Conservation (phyloP, 108 stramenopile species). For the Nitzschia sp. region DNA sequence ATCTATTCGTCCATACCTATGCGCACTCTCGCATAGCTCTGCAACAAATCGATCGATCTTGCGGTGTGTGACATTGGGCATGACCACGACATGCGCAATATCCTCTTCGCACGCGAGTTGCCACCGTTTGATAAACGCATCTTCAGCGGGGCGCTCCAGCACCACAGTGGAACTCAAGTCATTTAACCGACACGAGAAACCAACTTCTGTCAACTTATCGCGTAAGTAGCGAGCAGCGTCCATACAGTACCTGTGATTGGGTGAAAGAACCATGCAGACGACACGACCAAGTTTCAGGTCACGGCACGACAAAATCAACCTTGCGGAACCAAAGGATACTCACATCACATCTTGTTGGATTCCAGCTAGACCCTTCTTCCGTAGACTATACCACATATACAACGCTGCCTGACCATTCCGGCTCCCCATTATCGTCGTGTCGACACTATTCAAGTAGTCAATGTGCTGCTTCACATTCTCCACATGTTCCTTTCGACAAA, state of each 20-base stretch:
- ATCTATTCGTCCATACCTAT: conserved; percentile 10
- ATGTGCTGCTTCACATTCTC: conserved; percentile 82
- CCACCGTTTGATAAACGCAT: conserved; percentile 81
- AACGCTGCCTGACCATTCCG: conserved; percentile 65
- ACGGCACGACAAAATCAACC: conserved; percentile 3
- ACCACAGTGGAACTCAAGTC: conserved; percentile 81
- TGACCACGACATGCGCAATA: conserved; percentile 90
- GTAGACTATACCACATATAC: conserved; percentile 88
- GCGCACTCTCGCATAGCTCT: conserved; percentile 42
- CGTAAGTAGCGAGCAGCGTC: conserved; percentile 82
- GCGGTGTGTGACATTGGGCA: conserved; percentile 81
- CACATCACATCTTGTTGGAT: conserved; percentile 84
- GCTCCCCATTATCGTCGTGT: conserved; percentile 61
- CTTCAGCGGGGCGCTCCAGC: conserved; percentile 81
- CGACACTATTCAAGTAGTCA: conserved; percentile 74
- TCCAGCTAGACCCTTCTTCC: conserved; percentile 87
- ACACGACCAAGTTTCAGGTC: not conserved
- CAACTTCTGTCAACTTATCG: conserved; percentile 64
- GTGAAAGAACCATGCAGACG: not conserved
- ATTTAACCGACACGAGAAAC: conserved; percentile 78
- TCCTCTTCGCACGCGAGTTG: conserved; percentile 89
- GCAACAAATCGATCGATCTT: conserved; percentile 88
- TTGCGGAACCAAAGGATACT: conserved; percentile 30
- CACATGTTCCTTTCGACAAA: conserved; percentile 86
- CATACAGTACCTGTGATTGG: conserved; percentile 73